Evolutionary conservation across 1,139 yeast species (phyloP), one percentile per base, ranked within the genome.

Genomic region (Hanseniaspora uvarum): DNA sequence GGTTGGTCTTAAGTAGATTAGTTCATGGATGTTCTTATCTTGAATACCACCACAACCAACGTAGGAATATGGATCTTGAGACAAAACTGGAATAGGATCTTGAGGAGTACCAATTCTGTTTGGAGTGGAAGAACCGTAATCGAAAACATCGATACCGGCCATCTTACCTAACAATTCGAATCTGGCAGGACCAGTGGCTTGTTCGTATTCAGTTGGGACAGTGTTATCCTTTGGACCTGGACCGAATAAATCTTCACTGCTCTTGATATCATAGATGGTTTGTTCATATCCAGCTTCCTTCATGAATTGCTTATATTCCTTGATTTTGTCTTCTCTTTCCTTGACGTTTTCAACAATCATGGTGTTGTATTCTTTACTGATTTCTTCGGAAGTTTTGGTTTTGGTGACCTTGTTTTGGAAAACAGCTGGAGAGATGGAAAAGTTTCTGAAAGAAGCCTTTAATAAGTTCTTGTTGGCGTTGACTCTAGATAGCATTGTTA

Each of bases 141-240:
- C 97, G 77, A 89, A 92, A 61, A 92, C 80, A 67, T 92, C 97
- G 62, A 92, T 78, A 78, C 98, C 98, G 73, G 88, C 96, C 70
- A 85, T 74, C 74, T 88, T 86, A 76, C 95, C 96, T 67, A 92
- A 80, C 66, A 86, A 71, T 78, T 92, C 98, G 64, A 88, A 79
- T 81, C 98, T 88, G 73, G 86, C 97, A 69, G 92, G 78, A 85
- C 98, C 98, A 56, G 98, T 94, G 64, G 96, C 89, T 75, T 89
- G 97, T 66, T 92, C 96, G 64, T 86, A 69, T 71, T 89, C 95
- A 58, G 95, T 80, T 69, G 98, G 97, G 65, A 92, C 81, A 56
- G 83, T 77, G 65, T 94, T 95, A 59, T 71, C 73, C 65, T 77
- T 73, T 61, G 95, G 95, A 79, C 96, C 96, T 57, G 83, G 80